Percentiles rank a stretch among this genome's conserved stretches.
Conservation (phyloP, 176 grass and related monocot species). For the Triticum monococcum region DNA sequence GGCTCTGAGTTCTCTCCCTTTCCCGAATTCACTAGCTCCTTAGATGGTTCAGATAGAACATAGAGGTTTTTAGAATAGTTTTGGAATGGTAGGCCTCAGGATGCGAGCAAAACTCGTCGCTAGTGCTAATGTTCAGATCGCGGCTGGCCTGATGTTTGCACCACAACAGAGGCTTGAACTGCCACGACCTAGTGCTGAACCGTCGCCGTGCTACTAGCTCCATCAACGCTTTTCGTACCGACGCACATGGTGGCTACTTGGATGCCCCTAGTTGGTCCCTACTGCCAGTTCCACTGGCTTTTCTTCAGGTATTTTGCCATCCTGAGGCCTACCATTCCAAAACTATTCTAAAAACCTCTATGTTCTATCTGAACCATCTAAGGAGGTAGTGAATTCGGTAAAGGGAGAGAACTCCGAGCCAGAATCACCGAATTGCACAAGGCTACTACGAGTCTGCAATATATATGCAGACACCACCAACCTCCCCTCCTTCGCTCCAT, state of each 20-base stretch:
- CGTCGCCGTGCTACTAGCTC: no score
- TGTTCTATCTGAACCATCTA: neutral
- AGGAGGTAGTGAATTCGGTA: neutral
- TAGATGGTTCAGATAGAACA: neutral
- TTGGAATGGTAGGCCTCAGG: neutral
- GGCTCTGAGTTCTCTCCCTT: no score
- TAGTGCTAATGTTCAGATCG: no score
- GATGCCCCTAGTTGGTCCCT: neutral
- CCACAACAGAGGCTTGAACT: no score
- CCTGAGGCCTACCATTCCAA: neutral
- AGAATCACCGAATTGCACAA: neutral
- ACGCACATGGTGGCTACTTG: no score
- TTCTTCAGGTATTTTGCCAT: neutral
- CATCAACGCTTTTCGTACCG: no score
- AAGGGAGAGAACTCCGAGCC: neutral
- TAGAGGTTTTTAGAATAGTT: neutral
- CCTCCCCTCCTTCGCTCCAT: no score
- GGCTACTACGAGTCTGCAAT: neutral
- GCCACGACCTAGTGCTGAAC: no score
- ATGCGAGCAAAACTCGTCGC: no score
- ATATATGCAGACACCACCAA: no score
- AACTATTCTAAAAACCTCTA: neutral
- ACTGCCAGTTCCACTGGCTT: neutral
- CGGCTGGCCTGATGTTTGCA: no score
- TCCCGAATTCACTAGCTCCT: neutral